Percentiles rank a stretch among this genome's conserved stretches.
Evolutionary conservation across 129 eudicot genomes (phyloP).

Genomic region (Dittrichia graveolens): DNA sequence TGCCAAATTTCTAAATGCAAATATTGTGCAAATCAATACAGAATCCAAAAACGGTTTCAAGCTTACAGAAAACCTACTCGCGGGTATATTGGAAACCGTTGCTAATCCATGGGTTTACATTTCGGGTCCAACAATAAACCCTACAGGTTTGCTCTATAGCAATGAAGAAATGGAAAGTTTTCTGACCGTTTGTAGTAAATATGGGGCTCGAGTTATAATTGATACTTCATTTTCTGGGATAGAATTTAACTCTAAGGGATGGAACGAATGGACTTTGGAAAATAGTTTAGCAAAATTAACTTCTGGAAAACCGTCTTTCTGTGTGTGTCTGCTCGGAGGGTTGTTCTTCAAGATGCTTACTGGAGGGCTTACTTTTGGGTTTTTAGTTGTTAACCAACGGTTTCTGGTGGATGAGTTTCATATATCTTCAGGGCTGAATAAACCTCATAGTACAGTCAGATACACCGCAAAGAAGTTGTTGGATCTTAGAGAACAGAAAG

Average conservation of each 20-base stretch:
- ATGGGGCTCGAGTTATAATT: constrained; percentile 76
- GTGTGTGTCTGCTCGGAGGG: constrained; percentile 79
- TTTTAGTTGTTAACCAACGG: constrained; percentile 66
- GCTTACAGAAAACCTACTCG: constrained; percentile 58
- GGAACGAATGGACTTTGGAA: constrained; percentile 69
- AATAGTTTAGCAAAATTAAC: constrained; percentile 46
- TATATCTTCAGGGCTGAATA: constrained; percentile 71
- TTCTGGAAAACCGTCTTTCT: constrained; percentile 46
- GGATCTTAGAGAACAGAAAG: constrained; percentile 63
- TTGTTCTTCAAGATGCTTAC: constrained; percentile 77
- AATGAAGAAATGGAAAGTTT: constrained; percentile 69
- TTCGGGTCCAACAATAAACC: constrained; percentile 89
- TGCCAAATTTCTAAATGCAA: constrained; percentile 73
- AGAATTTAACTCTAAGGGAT: constrained; percentile 49
- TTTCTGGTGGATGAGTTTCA: constrained; percentile 61
- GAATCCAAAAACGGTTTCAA: constrained; percentile 64
- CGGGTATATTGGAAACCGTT: constrained; percentile 39
- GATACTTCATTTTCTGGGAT: constrained; percentile 91
- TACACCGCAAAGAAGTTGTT: constrained; percentile 81
- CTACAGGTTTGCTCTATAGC: constrained; percentile 83
- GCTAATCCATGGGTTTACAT: constrained; percentile 87
- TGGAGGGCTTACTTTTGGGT: constrained; percentile 82
- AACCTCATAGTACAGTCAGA: constrained; percentile 76
- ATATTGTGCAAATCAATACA: constrained; percentile 55
- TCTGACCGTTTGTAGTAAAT: constrained; percentile 66